Base-by-base conservation (phyloP, 371 early-diverging fungal genomes). In the Mortierella sp. region DNA sequence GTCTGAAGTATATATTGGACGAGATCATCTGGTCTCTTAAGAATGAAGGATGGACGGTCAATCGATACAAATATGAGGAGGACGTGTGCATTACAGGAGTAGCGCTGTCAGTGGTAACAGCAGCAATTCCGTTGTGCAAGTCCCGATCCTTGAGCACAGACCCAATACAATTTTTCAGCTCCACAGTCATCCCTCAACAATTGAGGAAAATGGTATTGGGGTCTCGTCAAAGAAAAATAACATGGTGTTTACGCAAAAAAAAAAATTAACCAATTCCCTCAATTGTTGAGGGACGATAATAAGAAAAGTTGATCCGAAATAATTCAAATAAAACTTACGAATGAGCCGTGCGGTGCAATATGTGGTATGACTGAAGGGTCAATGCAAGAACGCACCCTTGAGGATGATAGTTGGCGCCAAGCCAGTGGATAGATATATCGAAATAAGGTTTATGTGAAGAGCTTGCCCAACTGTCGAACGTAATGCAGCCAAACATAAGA, bases 31-130 rank as follows among this genome's bases (percentile, higher is more conserved):
- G n/a, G n/a, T n/a, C n/a, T n/a, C n/a, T n/a, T n/a, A n/a, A n/a
- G n/a, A n/a, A n/a, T n/a, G n/a, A n/a, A n/a, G n/a, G n/a, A n/a
- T n/a, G n/a, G n/a, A n/a, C n/a, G n/a, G n/a, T n/a, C n/a, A n/a
- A n/a, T n/a, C n/a, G n/a, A n/a, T n/a, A n/a, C n/a, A n/a, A n/a
- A n/a, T n/a, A n/a, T n/a, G n/a, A n/a, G n/a, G n/a, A n/a, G n/a
- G n/a, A n/a, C n/a, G n/a, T n/a, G n/a, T n/a, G n/a, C n/a, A n/a
- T n/a, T n/a, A n/a, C n/a, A n/a, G n/a, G n/a, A n/a, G n/a, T n/a
- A n/a, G 67, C 59, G 23, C 51, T 65, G 31, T 65, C 66, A 26
- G 66, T 42, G 26, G 66, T 65, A 43, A 57, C n/a, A 23, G 66
- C 22, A 19, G 37, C 45, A 19, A 65, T 65, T 19, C 34, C 17